Conservation (phyloP, 2,329 filamentous ascomycete genomes). For the Grosmannia clavigera region DNA sequence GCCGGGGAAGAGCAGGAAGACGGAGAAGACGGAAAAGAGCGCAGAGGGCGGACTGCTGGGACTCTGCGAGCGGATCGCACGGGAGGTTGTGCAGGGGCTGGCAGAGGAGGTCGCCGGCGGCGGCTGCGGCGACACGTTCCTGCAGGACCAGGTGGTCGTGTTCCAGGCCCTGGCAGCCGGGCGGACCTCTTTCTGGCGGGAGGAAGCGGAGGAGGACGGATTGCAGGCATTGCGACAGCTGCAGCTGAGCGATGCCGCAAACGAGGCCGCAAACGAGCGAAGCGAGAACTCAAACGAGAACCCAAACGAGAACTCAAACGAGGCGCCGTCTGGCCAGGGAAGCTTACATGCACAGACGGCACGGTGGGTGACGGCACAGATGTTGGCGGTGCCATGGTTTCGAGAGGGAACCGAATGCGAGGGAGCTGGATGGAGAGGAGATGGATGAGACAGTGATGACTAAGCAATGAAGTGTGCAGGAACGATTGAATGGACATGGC, state of each 20-base stretch:
- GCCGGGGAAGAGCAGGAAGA: conserved; percentile 1
- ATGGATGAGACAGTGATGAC: background rate
- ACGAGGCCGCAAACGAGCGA: background rate
- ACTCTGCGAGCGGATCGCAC: conserved; percentile 16
- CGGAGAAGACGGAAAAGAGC: background rate
- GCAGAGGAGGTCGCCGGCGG: conserved; percentile 28
- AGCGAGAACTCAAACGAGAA: conserved; percentile 2
- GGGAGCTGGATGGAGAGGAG: conserved; percentile 25
- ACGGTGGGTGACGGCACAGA: conserved; percentile 42
- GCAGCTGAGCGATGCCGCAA: background rate
- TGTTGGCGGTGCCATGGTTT: conserved; percentile 40
- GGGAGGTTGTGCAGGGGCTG: conserved; percentile 31
- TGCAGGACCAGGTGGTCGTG: conserved; percentile 49
- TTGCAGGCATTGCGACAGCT: conserved; percentile 4
- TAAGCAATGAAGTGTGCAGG: background rate
- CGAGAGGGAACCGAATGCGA: conserved; percentile 37
- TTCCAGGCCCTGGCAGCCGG: conserved; percentile 47
- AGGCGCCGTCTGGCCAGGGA: conserved; percentile 42
- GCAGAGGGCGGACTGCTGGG: conserved; percentile 13
- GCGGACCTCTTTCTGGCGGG: conserved; percentile 31
- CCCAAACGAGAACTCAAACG: background rate
- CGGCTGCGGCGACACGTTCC: conserved; percentile 40
- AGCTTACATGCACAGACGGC: conserved; percentile 46
- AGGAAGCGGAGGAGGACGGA: conserved; percentile 3
- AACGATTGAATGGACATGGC: too few species aligned